Conservation (phyloP, 2,329 filamentous ascomycete species). For the Colletotrichum cereale region DNA sequence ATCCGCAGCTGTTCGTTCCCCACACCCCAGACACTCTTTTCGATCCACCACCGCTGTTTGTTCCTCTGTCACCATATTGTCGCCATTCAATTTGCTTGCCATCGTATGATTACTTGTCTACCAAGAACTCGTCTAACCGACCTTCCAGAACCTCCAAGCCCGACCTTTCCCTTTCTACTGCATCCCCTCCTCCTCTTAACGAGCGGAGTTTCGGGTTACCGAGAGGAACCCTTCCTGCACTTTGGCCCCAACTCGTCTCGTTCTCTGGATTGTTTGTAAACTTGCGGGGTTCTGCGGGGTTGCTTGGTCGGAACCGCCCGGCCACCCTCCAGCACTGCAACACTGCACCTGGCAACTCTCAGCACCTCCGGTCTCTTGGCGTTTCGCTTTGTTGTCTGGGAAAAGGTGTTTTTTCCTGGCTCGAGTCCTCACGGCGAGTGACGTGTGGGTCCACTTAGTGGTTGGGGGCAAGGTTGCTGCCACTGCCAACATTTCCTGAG, state of each 20-base stretch:
- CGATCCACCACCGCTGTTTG: slow-evolving; percentile 11
- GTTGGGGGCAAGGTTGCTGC: background rate
- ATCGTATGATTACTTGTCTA: slow-evolving; percentile 12
- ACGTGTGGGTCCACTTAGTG: background rate
- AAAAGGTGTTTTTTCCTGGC: background rate
- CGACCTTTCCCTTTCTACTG: background rate
- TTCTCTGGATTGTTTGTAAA: slow-evolving; percentile 13
- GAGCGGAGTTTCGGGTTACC: slow-evolving; percentile 12
- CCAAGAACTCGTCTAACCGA: background rate
- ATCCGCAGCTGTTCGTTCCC: slow-evolving; percentile 17
- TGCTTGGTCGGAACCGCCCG: slow-evolving; percentile 3
- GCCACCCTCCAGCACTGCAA: background rate
- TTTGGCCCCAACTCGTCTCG: slow-evolving; percentile 12
- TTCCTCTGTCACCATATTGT: slow-evolving; percentile 9
- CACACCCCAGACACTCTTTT: slow-evolving; percentile 1
- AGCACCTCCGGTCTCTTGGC: slow-evolving; percentile 14
- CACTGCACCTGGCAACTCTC: slow-evolving; percentile 1
- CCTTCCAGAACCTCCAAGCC: background rate
- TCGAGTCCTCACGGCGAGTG: background rate
- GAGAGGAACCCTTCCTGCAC: background rate
- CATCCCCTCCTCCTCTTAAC: background rate
- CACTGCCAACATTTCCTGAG: background rate
- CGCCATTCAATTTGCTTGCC: background rate
- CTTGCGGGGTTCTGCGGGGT: slow-evolving; percentile 36
- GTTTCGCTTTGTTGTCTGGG: slow-evolving; percentile 27